Evolutionary conservation across 805 yeast genomes (phyloP), one percentile per base, ranked within the genome.

Genomic region (Suhomyces sp.): DNA sequence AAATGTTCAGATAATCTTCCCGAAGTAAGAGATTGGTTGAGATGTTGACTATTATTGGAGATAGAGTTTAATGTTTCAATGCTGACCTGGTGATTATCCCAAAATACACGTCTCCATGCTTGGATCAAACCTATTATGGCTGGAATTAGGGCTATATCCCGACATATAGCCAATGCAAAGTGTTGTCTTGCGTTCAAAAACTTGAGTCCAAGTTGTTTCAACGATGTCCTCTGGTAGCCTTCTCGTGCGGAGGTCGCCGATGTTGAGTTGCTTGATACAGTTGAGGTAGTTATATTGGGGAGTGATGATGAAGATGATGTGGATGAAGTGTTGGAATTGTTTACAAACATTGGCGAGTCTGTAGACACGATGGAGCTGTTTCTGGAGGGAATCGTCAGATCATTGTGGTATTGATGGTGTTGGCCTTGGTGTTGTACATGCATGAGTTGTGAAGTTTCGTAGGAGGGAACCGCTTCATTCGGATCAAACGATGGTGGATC

Each of bases 1-100:
- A 88, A 70, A 48, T 82, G 83, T 53, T 88, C 96, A 0, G 90
- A 78, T 1, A 87, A 74, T 25, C 88, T 65, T 1, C 86, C 88
- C 1, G 74, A 58, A 1, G 83, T 77, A 15, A 79, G 28, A 22
- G 33, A 21, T 20, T 33, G 31, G 15, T 25, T 30, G 34, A 30
- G 19, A 19, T 28, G 33, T 17, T 28, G 38, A 18, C 28, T 28
- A 2, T 20, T 13, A 16, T 36, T 22, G 17, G 27, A 12, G 25
- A 32, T 26, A 11, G 33, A 6, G 18, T 29, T 20, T 21, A 33
- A 20, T 4, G 32, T 12, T 24, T 20, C 21, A 29, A 19, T 3
- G 17, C 29, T 10, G 18, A 27, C 25, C 25, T 24, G 27, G 15
- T 31, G 21, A 19, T 25, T 31, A 12, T 42, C 37, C 7, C 54